These are phyloP conservation scores for Nicotiana sylvestris DNA, from an alignment of 257 asterid species.

Conservation along the genomic window DNA sequence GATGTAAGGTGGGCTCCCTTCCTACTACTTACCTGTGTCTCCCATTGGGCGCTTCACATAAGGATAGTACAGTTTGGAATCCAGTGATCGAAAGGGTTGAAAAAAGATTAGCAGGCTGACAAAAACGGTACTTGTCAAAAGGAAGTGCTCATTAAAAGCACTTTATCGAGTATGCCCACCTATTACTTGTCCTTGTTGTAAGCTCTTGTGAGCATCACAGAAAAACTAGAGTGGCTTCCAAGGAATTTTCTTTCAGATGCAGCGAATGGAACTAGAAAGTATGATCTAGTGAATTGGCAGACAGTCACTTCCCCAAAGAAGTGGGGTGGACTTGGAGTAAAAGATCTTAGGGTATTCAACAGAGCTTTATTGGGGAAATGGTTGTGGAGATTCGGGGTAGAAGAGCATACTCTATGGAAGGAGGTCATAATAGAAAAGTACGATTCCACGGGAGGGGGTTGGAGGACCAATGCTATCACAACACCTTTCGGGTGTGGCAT, in stretches of 20 bases:
- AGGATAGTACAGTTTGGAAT: not conserved
- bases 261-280: not conserved
- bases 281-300: not conserved
- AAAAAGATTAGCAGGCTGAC: not conserved
- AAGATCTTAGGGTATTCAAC: not conserved
- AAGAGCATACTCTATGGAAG: not conserved
- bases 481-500: not conserved
- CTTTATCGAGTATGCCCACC: not conserved
- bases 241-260: not conserved
- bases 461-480: not conserved
- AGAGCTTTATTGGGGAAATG: not conserved
- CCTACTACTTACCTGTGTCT: not conserved
- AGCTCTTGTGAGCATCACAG: not conserved
- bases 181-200: not conserved
- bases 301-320: not conserved
- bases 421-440: not conserved
- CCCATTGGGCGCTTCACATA: not conserved
- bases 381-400: not conserved
- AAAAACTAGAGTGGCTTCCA: not conserved
- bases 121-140: not conserved
- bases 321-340: not conserved
- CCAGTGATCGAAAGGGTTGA: not conserved
- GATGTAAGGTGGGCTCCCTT: not conserved
- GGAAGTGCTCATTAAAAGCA: not conserved
- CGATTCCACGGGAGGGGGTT: too few species aligned